Conservation (phyloP, 257 asterid species). For the Ilex aquifolium region DNA sequence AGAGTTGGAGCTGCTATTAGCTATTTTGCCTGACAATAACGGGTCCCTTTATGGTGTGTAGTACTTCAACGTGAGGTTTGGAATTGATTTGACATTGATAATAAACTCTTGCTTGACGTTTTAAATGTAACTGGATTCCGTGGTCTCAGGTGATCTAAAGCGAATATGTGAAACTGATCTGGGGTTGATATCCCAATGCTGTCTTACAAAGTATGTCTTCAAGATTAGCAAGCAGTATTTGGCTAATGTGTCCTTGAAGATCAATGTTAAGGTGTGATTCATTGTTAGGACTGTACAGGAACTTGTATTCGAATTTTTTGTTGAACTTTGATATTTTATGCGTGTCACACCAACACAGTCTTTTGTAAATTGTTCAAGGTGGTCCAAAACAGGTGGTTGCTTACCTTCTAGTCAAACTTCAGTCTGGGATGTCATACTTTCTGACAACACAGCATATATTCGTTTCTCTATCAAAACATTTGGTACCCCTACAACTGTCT, state of each 20-base stretch:
- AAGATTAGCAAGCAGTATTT: slow-evolving; percentile 91
- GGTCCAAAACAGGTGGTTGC: neutral
- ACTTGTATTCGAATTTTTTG: too few species aligned
- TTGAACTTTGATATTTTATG: neutral
- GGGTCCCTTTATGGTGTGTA: slow-evolving; percentile 82
- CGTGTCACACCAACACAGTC: neutral
- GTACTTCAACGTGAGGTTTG: neutral
- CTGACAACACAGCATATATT: too few species aligned
- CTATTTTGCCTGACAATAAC: slow-evolving; percentile 87
- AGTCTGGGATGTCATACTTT: too few species aligned
- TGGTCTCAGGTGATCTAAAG: slow-evolving; percentile 71
- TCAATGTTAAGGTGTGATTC: slow-evolving; percentile 72
- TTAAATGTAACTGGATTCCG: neutral
- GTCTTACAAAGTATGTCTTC: slow-evolving; percentile 93
- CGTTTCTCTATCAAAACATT: too few species aligned
- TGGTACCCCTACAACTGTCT: neutral
- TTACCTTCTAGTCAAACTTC: neutral
- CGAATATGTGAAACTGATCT: slow-evolving; percentile 97
- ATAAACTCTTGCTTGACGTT: neutral
- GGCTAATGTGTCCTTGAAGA: slow-evolving; percentile 95
- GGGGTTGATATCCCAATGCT: slow-evolving; percentile 88
- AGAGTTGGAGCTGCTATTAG: slow-evolving; percentile 85
- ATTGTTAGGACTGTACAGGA: neutral
- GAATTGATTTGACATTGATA: neutral
- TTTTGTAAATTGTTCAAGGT: neutral